Percentiles rank a stretch among this genome's conserved stretches.
These are phyloP conservation scores for Aspergillus brunneoviolaceus DNA, from an alignment of 2,329 filamentous ascomycete genomes.

Conservation along the genomic window DNA sequence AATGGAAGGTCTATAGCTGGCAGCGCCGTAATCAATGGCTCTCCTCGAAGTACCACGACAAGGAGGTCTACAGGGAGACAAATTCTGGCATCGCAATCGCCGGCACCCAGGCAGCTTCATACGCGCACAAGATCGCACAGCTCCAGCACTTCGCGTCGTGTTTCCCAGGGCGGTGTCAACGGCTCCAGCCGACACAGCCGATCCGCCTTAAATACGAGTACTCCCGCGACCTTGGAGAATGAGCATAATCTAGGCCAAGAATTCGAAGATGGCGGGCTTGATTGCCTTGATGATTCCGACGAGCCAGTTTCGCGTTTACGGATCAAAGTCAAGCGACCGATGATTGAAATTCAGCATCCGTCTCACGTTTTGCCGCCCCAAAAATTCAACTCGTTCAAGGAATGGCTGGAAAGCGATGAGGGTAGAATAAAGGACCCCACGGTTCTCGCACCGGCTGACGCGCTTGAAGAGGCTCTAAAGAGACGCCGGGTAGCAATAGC, in stretches of 20 bases:
- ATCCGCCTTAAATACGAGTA: slow-evolving; percentile 21
- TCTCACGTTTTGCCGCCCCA: slow-evolving; percentile 48
- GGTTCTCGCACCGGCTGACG: slow-evolving; percentile 58
- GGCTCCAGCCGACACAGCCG: slow-evolving; percentile 29
- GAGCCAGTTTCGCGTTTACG: slow-evolving; percentile 38
- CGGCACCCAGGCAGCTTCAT: slow-evolving; percentile 26
- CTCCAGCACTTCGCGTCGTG: slow-evolving; percentile 22
- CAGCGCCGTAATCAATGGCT: slow-evolving; percentile 33
- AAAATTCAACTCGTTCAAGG: slow-evolving; percentile 55
- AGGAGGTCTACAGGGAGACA: slow-evolving; percentile 25
- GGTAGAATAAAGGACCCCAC: slow-evolving; percentile 45
- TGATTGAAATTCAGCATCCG: slow-evolving; percentile 52
- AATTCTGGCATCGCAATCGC: slow-evolving; percentile 27
- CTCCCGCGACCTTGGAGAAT: background rate
- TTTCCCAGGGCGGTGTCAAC: slow-evolving; percentile 19
- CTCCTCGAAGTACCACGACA: slow-evolving; percentile 25
- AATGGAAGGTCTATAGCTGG: slow-evolving; percentile 33
- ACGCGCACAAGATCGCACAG: slow-evolving; percentile 33
- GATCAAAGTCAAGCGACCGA: slow-evolving; percentile 54
- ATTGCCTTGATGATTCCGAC: slow-evolving; percentile 19
- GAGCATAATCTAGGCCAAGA: background rate
- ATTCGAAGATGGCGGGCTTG: slow-evolving; percentile 17
- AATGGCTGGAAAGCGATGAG: slow-evolving; percentile 63
- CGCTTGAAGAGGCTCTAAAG: slow-evolving; percentile 66
- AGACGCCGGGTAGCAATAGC: slow-evolving; percentile 71